Evolutionary conservation across 169 alveolate genomes (phyloP).

Genomic region (Eimeria praecox): DNA sequence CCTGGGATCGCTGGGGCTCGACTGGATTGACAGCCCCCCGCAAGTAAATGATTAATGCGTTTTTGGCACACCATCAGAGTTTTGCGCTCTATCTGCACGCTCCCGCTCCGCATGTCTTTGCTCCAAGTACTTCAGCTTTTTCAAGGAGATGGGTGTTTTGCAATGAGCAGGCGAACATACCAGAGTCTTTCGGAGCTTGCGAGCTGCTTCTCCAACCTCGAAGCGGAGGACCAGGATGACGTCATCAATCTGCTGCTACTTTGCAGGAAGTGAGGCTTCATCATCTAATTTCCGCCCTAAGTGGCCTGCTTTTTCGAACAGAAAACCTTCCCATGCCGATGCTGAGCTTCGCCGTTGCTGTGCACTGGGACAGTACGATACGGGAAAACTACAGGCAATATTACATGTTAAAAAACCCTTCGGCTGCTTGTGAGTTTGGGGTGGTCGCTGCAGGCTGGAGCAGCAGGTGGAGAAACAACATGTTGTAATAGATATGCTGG

Average conservation of each 20-base stretch:
- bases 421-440: slow-evolving; percentile 6
- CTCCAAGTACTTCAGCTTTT: background rate
- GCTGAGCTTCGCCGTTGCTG: background rate
- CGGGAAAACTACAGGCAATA: background rate
- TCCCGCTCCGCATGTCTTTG: background rate
- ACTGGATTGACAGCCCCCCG: slow-evolving; percentile 78
- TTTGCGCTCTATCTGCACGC: background rate
- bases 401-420: background rate
- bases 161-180: slow-evolving; percentile 83
- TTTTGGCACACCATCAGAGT: background rate
- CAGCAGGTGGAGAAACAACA: slow-evolving; percentile 86
- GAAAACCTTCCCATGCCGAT: background rate
- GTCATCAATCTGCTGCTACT: slow-evolving; percentile 83
- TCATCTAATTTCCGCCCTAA: background rate
- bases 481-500: slow-evolving; percentile 85
- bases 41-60: background rate
- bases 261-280: slow-evolving; percentile 83
- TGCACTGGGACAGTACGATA: background rate
- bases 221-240: slow-evolving; percentile 86
- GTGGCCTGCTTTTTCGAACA: background rate
- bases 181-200: slow-evolving; percentile 87
- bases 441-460: slow-evolving; percentile 82
- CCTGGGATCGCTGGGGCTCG: slow-evolving; percentile 77
- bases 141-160: background rate
- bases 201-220: slow-evolving; percentile 84